Evolutionary conservation across 2,329 filamentous ascomycete genomes (phyloP).

Genomic region (Teratosphaeria viscida): DNA sequence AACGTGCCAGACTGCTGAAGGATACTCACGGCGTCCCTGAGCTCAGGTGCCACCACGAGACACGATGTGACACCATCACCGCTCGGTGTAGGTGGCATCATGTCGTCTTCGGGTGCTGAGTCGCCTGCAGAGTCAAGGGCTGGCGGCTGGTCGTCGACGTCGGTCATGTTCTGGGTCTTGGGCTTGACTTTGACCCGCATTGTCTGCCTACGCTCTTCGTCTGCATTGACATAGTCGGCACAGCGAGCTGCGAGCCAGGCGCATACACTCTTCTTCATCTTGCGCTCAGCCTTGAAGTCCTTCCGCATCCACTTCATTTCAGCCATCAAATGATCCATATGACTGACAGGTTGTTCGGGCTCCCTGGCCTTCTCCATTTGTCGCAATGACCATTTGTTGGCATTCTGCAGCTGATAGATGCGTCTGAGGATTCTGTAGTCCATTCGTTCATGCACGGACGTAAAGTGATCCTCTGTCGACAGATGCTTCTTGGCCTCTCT

Average conservation of each 20-base stretch:
- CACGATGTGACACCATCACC: constrained; percentile 8
- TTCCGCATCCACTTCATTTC: constrained; percentile 98
- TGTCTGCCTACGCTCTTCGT: constrained; percentile 49
- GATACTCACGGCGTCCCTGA: constrained; percentile 14
- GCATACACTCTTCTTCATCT: constrained; percentile 80
- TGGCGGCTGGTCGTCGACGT: constrained; percentile 12
- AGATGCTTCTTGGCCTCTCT: constrained; percentile 81
- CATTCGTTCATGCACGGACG: constrained; percentile 75
- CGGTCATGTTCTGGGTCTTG: constrained; percentile 2
- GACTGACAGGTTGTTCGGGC: constrained; percentile 62
- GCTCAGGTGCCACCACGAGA: constrained; percentile 20
- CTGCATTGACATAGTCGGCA: constrained; percentile 65
- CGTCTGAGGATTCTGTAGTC: constrained; percentile 76
- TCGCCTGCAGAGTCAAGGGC: constrained; percentile 22
- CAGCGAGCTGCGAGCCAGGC: constrained; percentile 73
- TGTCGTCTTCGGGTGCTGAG: constrained; percentile 22
- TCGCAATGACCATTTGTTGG: constrained; percentile 83
- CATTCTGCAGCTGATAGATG: constrained; percentile 83
- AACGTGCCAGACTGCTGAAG: constrained; percentile 19
- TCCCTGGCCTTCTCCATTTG: constrained; percentile 80
- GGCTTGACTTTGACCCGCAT: constrained; percentile 54
- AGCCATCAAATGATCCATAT: constrained; percentile 76
- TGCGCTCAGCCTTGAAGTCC: constrained; percentile 86
- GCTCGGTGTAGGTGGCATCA: constrained; percentile 17
- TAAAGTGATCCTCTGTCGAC: constrained; percentile 71